Conservation (phyloP, 176 grass and related monocot species). For the Bothriochloa decipiens region DNA sequence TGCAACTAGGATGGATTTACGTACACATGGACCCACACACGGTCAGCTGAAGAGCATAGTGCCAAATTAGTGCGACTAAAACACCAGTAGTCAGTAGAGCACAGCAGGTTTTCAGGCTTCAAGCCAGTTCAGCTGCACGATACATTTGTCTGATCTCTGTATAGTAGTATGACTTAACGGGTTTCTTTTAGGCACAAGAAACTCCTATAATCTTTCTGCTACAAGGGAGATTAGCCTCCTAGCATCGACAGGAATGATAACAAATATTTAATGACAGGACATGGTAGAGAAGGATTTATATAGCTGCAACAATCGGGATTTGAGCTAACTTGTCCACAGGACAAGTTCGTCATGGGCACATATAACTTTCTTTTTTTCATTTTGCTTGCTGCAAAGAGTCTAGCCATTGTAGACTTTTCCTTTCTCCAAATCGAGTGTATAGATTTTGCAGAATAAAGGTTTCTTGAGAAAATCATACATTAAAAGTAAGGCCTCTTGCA, state of each 20-base stretch:
- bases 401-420: no score
- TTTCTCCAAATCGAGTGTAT: no score
- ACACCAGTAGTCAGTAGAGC: not conserved
- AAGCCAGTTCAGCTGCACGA: not conserved
- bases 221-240: not conserved
- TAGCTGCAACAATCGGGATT: no score
- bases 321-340: no score
- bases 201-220: not conserved
- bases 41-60: not conserved
- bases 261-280: no score
- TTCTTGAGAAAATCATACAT: not conserved
- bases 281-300: no score
- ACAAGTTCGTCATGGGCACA: no score
- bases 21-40: not conserved
- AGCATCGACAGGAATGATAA: not conserved
- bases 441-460: no score
- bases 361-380: no score
- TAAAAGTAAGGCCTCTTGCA: not conserved
- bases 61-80: not conserved
- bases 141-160: not conserved
- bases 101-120: not conserved
- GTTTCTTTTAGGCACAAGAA: not conserved
- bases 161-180: not conserved
- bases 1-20: not conserved
- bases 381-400: no score